A percentile compares a stretch with the other conserved stretches of the same genome.
phyloP scores from a whole-genome alignment of 306 rosid species.

The Malus sylvestris region DNA sequence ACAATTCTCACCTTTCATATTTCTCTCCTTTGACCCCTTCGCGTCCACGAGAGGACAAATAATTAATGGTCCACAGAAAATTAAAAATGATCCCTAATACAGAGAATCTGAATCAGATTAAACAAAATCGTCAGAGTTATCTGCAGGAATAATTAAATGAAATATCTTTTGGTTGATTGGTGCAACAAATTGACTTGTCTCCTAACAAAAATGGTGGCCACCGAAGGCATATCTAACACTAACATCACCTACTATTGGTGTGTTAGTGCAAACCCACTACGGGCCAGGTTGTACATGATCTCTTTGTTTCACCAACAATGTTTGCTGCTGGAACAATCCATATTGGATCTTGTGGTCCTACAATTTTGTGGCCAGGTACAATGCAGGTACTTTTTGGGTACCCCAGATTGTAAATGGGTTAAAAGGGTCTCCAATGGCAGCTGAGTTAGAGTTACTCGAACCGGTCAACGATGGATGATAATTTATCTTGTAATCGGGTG shows the following conservation, averaged over 20 bases:
- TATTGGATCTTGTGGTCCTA: neutral
- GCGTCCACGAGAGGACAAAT: fast-evolving
- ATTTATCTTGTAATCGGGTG: neutral
- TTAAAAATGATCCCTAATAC: neutral
- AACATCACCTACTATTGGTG: neutral
- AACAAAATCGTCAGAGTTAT: constrained; percentile 2
- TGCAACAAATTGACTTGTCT: constrained; percentile 11
- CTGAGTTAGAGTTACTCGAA: neutral
- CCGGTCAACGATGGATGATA: fast-evolving
- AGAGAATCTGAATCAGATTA: constrained; percentile 19
- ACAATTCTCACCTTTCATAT: fast-evolving
- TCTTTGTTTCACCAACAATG: neutral
- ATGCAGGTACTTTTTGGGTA: neutral
- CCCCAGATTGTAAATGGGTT: neutral
- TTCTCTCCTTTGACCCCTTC: neutral
- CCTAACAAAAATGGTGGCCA: constrained; percentile 2
- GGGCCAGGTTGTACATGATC: constrained; percentile 3
- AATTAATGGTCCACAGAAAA: neutral
- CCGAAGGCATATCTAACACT: neutral
- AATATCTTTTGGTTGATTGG: constrained; percentile 1
- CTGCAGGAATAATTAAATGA: neutral
- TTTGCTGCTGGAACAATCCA: neutral
- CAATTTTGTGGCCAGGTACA: neutral
- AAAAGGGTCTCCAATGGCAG: neutral
- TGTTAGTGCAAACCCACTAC: neutral